Conservation (phyloP, 164 flowering plant species). For the Brasenia schreberi region DNA sequence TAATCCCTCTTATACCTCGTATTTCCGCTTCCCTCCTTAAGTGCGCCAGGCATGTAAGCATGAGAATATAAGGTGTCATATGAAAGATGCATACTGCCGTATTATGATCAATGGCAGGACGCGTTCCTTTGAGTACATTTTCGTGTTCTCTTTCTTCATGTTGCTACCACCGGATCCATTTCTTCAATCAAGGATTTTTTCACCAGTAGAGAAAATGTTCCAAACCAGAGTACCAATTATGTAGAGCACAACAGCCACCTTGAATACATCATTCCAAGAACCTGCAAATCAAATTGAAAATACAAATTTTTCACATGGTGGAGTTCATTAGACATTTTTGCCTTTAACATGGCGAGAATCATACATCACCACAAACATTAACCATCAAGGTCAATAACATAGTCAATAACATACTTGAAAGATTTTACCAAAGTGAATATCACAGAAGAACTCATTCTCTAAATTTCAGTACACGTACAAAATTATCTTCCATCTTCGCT, state of each 20-base stretch:
- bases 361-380: no score
- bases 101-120: neutral
- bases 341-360: no score
- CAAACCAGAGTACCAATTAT: conserved; percentile 85
- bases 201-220: conserved; percentile 93
- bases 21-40: neutral
- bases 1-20: neutral
- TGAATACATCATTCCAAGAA: conserved; percentile 95
- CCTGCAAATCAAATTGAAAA: conserved; percentile 28
- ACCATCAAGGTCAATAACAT: no score
- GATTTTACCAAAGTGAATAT: no score
- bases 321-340: no score
- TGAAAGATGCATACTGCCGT: neutral
- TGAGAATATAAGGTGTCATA: neutral
- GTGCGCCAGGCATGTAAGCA: neutral
- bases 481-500: no score
- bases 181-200: conserved; percentile 71
- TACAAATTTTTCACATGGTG: no score
- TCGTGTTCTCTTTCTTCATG: neutral
- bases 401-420: no score
- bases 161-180: neutral
- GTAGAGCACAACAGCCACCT: conserved; percentile 79
- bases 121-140: neutral
- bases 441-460: no score
- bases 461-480: no score